Evolutionary conservation across 768 basidiomycete species (phyloP).

Genomic region (Termitomyces sp.): DNA sequence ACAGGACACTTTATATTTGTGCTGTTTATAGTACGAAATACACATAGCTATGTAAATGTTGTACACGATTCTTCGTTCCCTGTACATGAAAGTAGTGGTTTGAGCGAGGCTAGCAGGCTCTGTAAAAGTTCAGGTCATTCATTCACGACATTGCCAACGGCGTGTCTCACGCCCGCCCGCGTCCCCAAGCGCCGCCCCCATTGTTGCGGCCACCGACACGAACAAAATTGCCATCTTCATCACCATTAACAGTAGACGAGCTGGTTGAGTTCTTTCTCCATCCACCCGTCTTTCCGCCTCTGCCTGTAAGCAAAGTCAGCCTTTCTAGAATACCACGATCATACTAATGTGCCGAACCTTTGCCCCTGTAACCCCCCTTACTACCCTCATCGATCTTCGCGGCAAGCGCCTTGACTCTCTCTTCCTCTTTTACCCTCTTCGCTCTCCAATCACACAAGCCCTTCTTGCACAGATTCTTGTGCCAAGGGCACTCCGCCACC

Average conservation of each 20-base stretch:
- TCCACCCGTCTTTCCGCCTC: conserved; percentile 1
- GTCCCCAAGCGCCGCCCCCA: background rate
- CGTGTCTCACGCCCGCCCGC: background rate
- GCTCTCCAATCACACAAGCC: conserved; percentile 31
- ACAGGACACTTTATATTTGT: background rate
- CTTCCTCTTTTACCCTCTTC: conserved; percentile 21
- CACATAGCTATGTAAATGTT: background rate
- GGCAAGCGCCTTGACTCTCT: conserved; percentile 3
- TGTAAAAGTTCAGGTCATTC: background rate
- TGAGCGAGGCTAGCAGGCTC: background rate
- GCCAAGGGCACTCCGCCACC: conserved; percentile 23
- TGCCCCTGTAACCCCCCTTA: background rate
- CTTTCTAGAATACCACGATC: background rate
- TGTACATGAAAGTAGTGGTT: background rate
- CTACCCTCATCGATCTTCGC: background rate
- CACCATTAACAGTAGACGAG: conserved; percentile 1
- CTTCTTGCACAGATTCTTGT: conserved; percentile 29
- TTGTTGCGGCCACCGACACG: conserved; percentile 1
- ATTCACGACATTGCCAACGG: background rate
- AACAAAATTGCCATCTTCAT: conserved; percentile 5
- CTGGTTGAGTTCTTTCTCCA: conserved; percentile 10
- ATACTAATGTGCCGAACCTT: background rate
- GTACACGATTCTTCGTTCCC: background rate
- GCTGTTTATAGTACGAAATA: background rate
- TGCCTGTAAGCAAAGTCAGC: background rate